Percentiles rank a stretch among this genome's conserved stretches.
phyloP scores from a whole-genome alignment of 176 grass and related monocot genomes.

The Oryza coarctata region DNA sequence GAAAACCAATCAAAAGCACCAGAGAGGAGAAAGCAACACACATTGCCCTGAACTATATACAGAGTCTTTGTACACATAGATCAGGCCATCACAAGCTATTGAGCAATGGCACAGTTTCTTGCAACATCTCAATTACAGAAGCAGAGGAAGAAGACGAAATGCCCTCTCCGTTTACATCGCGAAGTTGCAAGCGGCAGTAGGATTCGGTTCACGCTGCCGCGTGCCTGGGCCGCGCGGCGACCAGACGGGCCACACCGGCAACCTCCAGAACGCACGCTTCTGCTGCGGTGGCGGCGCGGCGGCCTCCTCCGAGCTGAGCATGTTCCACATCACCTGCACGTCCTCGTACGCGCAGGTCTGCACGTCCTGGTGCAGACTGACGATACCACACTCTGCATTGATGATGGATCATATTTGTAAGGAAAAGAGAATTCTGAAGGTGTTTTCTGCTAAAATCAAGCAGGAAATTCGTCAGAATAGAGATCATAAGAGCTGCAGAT shows the following conservation, averaged over 20 bases:
- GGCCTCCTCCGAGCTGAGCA: conserved; percentile 66
- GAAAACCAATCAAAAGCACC: not conserved
- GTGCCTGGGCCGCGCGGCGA: conserved; percentile 3
- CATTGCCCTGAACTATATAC: not conserved
- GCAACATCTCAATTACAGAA: not conserved
- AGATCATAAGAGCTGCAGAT: conserved; percentile 28
- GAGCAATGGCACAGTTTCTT: not conserved
- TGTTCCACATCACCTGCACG: conserved; percentile 98
- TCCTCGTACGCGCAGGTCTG: conserved; percentile 92
- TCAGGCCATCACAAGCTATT: not conserved
- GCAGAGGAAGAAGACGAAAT: not conserved
- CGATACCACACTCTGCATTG: conserved; percentile 64
- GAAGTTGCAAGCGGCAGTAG: not conserved
- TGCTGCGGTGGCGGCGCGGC: conserved; percentile 21
- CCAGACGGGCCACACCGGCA: conserved; percentile 51
- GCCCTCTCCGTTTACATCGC: not conserved
- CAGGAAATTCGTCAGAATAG: not conserved
- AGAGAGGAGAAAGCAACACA: not conserved
- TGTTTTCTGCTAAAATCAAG: not conserved
- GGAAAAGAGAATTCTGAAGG: not conserved
- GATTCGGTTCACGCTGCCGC: not conserved
- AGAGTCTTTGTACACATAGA: not conserved
- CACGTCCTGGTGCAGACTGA: conserved; percentile 83
- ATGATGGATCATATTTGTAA: not conserved
- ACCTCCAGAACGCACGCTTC: conserved; percentile 66